Conservation (phyloP, 768 basidiomycete species). For the Lentinus tigrinus region DNA sequence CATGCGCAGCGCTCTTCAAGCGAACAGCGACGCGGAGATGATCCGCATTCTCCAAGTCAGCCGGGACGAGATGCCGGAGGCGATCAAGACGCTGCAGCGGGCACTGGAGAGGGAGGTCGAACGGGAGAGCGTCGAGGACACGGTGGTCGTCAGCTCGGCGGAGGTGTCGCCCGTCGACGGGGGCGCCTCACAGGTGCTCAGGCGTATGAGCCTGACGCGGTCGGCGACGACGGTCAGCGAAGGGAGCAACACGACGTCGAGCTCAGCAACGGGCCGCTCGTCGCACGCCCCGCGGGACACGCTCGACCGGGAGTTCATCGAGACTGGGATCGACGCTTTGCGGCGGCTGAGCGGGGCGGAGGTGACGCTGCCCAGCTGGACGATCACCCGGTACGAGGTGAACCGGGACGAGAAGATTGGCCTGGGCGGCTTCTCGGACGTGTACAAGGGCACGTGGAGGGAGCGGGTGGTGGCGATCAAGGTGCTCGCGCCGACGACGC, state of each 20-base stretch:
- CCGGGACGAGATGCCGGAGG: constrained; percentile 73
- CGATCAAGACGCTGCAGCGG: constrained; percentile 76
- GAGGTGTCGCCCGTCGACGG: neutral
- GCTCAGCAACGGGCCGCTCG: neutral
- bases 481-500: constrained; percentile 60
- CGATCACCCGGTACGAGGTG: constrained; percentile 80
- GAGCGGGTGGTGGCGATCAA: constrained; percentile 69
- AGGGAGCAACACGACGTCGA: neutral
- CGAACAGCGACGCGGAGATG: constrained; percentile 63
- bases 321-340: constrained; percentile 70
- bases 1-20: constrained; percentile 55
- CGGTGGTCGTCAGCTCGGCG: neutral
- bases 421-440: constrained; percentile 72
- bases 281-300: constrained; percentile 38
- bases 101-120: constrained; percentile 52
- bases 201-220: constrained; percentile 1
- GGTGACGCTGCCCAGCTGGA: constrained; percentile 61
- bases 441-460: constrained; percentile 76
- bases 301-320: constrained; percentile 68
- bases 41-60: constrained; percentile 59
- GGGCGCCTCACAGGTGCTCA: neutral
- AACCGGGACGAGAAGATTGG: constrained; percentile 69
- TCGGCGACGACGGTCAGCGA: constrained; percentile 10
- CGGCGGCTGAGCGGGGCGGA: constrained; percentile 50
- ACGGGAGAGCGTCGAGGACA: constrained; percentile 14